These are phyloP conservation scores for Kwoniella bestiolae DNA, from an alignment of 768 basidiomycete species.

Conservation along the genomic window DNA sequence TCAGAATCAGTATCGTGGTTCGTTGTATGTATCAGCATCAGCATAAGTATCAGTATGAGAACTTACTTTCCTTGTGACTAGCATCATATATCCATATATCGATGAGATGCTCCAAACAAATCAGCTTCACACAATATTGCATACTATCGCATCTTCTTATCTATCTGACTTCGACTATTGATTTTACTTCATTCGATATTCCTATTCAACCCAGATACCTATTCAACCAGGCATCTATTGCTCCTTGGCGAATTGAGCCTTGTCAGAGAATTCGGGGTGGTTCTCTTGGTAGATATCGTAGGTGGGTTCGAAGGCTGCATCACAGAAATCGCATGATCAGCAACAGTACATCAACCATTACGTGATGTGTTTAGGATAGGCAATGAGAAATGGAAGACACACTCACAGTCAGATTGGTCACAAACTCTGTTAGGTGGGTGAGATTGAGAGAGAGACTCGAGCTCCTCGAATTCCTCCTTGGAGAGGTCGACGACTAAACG, in stretches of 20 bases:
- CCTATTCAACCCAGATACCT: neutral
- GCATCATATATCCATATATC: neutral
- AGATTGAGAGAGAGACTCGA: conserved; percentile 42
- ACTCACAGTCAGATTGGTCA: conserved; percentile 52
- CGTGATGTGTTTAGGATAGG: neutral
- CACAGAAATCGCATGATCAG: neutral
- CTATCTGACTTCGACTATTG: neutral
- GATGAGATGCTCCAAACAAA: neutral
- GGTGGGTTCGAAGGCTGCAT: conserved; percentile 42
- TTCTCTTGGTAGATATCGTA: conserved; percentile 53
- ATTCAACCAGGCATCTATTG: conserved; percentile 7
- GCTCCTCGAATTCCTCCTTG: conserved; percentile 43
- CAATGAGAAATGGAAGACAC: neutral
- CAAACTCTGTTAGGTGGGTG: conserved; percentile 49
- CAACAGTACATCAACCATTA: neutral
- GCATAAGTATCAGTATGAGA: neutral
- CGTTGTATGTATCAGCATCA: neutral
- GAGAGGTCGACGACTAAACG: conserved; percentile 43
- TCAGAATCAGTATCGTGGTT: neutral
- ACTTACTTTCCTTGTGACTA: neutral
- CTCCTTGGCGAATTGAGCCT: conserved; percentile 46
- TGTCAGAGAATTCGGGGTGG: conserved; percentile 29
- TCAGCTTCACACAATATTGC: neutral
- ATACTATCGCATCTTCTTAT: neutral
- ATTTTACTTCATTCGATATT: neutral